Evolutionary conservation across 208 protist species (phyloP).

Genomic region (Acanthamoeba healyi): DNA sequence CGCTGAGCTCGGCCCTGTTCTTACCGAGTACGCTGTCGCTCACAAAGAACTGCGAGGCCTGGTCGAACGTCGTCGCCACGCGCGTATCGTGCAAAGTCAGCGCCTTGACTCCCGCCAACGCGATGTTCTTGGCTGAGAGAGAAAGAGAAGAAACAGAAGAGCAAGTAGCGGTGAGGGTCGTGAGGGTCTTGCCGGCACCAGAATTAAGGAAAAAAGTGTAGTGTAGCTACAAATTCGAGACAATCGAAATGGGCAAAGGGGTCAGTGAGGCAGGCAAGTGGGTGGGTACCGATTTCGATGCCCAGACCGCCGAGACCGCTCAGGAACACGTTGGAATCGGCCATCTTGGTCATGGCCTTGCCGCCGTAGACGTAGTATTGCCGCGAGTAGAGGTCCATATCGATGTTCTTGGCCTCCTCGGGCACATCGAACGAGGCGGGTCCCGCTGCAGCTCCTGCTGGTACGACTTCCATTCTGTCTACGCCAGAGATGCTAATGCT

Average conservation of each 20-base stretch:
- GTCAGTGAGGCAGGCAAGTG: no score
- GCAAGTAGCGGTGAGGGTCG: neutral
- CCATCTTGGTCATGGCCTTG: conserved; percentile 64
- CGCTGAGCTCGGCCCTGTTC: conserved; percentile 83
- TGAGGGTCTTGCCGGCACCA: no score
- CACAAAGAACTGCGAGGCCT: conserved; percentile 89
- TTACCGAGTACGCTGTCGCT: conserved; percentile 29
- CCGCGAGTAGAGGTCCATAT: conserved; percentile 51
- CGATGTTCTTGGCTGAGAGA: conserved; percentile 93
- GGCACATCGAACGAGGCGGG: conserved; percentile 44
- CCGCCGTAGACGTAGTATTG: conserved; percentile 68
- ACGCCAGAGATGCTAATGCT: neutral
- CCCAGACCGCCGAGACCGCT: conserved; percentile 91
- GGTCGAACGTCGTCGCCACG: conserved; percentile 85
- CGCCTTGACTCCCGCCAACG: conserved; percentile 93
- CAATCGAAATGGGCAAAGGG: neutral
- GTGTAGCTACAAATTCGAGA: no score
- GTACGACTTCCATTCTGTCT: neutral
- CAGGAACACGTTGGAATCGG: conserved; percentile 86
- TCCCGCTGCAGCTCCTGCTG: neutral
- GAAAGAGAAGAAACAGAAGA: neutral
- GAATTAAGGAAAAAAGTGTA: no score
- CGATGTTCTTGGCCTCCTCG: conserved; percentile 70
- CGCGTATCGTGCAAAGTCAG: conserved; percentile 92
- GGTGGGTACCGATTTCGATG: conserved; percentile 91